A percentile compares a stretch with the other conserved stretches of the same genome.
Conservation (phyloP, 345 rosid species). For the Melastoma malabathricum region DNA sequence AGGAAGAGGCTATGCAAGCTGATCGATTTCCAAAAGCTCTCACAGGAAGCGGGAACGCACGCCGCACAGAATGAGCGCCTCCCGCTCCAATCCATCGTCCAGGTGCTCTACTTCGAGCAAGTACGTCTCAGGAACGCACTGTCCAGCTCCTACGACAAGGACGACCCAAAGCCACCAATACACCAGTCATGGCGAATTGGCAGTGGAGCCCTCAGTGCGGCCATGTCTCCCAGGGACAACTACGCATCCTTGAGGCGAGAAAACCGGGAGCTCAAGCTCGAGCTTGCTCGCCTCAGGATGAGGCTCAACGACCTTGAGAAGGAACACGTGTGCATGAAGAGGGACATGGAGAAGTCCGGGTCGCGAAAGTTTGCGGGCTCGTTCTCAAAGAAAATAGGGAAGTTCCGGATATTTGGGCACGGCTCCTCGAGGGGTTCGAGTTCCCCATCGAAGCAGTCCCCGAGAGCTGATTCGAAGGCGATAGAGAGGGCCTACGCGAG, state of each 20-base stretch:
- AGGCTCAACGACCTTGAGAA: conserved; percentile 90
- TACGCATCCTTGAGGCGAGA: conserved; percentile 90
- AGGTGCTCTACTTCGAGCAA: conserved; percentile 94
- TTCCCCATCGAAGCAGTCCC: conserved; percentile 82
- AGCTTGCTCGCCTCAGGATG: conserved; percentile 83
- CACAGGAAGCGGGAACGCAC: conserved; percentile 95
- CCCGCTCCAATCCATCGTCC: conserved; percentile 89
- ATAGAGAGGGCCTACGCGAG: conserved; percentile 14
- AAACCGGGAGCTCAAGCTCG: conserved; percentile 86
- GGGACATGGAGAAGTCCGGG: conserved; percentile 84
- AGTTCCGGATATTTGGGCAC: conserved; percentile 64
- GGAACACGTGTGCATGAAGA: conserved; percentile 92
- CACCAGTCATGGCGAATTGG: conserved; percentile 73
- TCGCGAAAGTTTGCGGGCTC: conserved; percentile 77
- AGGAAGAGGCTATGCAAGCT: conserved; percentile 68
- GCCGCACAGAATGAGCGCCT: conserved; percentile 96
- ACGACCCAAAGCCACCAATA: conserved; percentile 42
- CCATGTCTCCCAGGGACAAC: conserved; percentile 96
- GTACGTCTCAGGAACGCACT: conserved; percentile 68
- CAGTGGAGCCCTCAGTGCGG: conserved; percentile 91
- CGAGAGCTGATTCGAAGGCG: conserved; percentile 37
- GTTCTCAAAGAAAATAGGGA: conserved; percentile 80
- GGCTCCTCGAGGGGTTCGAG: conserved; percentile 84
- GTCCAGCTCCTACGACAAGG: conserved; percentile 52
- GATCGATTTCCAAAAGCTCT: conserved; percentile 91